phyloP scores from a whole-genome alignment of 192 early-diverging fungal species.

The Coemansia sp. region DNA sequence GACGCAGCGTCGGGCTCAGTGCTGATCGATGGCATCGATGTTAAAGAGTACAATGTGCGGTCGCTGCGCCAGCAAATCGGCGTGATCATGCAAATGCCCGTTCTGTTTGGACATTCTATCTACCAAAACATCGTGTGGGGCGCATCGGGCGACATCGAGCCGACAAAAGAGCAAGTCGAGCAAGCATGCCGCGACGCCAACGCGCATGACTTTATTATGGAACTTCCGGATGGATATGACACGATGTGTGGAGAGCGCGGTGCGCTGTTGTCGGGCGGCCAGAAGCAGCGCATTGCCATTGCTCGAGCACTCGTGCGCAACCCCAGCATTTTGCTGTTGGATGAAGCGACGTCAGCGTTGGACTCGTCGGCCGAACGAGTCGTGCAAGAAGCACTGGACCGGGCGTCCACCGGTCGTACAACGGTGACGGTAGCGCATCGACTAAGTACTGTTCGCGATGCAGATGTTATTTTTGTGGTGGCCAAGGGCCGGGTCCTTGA shows the following conservation, averaged over 20 bases:
- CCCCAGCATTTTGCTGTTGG: constrained; percentile 81
- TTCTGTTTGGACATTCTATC: constrained; percentile 80
- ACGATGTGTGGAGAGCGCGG: constrained; percentile 86
- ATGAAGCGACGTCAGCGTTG: constrained; percentile 87
- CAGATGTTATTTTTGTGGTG: constrained; percentile 85
- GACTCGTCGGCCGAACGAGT: constrained; percentile 77
- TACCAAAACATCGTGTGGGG: constrained; percentile 82
- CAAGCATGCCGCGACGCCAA: constrained; percentile 68
- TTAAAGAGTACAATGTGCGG: constrained; percentile 74
- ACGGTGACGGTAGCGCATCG: constrained; percentile 92
- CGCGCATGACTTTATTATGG: constrained; percentile 72
- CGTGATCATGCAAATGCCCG: constrained; percentile 88
- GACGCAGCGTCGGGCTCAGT: constrained; percentile 59
- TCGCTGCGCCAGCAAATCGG: constrained; percentile 87
- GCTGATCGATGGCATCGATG: constrained; percentile 70
- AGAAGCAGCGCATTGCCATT: constrained; percentile 96
- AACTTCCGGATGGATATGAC: constrained; percentile 77
- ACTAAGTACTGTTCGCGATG: constrained; percentile 82
- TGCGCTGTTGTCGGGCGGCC: constrained; percentile 83
- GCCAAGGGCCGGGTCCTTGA: constrained; percentile 69
- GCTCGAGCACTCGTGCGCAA: constrained; percentile 88
- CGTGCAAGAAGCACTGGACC: constrained; percentile 82
- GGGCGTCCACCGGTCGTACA: constrained; percentile 71
- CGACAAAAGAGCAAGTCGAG: constrained; percentile 73
- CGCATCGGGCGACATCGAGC: constrained; percentile 51